A percentile compares a stretch with the other conserved stretches of the same genome.
Conservation (phyloP, 176 grass and related monocot genomes). For the Oryza australiensis region DNA sequence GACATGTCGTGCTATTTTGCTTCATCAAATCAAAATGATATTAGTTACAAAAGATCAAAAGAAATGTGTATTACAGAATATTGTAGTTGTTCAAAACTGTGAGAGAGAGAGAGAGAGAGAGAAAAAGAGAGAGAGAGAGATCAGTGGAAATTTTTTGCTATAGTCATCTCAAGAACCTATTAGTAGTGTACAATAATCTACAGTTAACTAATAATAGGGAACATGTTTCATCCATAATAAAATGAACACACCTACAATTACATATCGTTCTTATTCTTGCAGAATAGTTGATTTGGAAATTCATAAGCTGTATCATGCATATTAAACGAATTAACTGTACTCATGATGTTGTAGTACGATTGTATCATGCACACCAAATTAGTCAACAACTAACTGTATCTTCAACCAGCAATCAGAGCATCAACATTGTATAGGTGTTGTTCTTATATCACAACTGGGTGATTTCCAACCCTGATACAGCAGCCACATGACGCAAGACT, state of each 20-base stretch:
- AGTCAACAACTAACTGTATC: constrained; percentile 1
- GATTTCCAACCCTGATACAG: constrained; percentile 24
- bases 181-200: neutral
- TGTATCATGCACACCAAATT: constrained; percentile 3
- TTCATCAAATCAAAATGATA: neutral
- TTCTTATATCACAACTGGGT: constrained; percentile 33
- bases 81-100: neutral
- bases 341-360: neutral
- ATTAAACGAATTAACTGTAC: neutral
- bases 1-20: neutral
- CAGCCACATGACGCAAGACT: neutral
- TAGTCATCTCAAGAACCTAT: neutral
- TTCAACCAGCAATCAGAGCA: neutral
- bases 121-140: no score
- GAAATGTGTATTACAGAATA: neutral
- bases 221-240: neutral
- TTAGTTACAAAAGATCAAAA: neutral
- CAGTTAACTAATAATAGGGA: neutral
- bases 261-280: neutral
- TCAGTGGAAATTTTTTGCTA: neutral
- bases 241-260: neutral
- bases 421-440: constrained; percentile 6
- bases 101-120: neutral
- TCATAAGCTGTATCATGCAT: neutral
- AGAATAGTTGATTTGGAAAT: neutral